Base-by-base conservation (phyloP, 352 stramenopile species). In the Phytophthora capsici region DNA sequence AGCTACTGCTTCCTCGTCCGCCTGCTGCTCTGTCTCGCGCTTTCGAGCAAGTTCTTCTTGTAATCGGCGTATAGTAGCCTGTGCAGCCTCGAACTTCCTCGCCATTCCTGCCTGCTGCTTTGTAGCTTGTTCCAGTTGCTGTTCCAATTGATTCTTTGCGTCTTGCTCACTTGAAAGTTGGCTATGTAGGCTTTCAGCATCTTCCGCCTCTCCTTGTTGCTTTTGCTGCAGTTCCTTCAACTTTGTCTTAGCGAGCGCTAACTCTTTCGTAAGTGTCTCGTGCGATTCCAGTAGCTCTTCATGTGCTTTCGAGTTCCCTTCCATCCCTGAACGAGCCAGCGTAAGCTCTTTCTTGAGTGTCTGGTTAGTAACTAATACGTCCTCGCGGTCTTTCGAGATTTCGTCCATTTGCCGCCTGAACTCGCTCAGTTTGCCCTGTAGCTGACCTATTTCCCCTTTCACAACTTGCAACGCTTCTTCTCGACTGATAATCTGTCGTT, bases 321-420 rank as follows among this genome's bases (percentile, higher is more conserved):
- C 57, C 54, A 66, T 69, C 23, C 48, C 43, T 22, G 49, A 58
- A 53, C 63, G 57, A 17, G 57, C 41, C 23, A 58, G 25, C 12
- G 65, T 46, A 7, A 86, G n/a, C 30, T 84, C 75, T 43, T 62
- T 68, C 36, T 78, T 77, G 19, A 85, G 43, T 6, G 44, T 71
- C 37, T 74, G 30, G 38, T 80, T 84, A 7, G 37, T 51, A 13
- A 54, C 47, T 6, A 54, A 20, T 8, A 73, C 34, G 17, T 78
- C 53, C 1, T 82, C 65, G 20, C 56, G 63, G 49, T 81, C 64
- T 44, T 68, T 78, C 9, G 43, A 30, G 34, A 32, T 69, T 16
- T 55, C 48, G 8, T 75, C 59, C 22, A 77, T 26, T 10, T 72
- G 60, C 45, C 66, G 49, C 19, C 58, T 62, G 5, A 63, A 67